A percentile compares a stretch with the other conserved stretches of the same genome.
phyloP scores from a whole-genome alignment of 2,329 filamentous ascomycete species.

The Aspergillus fumigatiaffinis region DNA sequence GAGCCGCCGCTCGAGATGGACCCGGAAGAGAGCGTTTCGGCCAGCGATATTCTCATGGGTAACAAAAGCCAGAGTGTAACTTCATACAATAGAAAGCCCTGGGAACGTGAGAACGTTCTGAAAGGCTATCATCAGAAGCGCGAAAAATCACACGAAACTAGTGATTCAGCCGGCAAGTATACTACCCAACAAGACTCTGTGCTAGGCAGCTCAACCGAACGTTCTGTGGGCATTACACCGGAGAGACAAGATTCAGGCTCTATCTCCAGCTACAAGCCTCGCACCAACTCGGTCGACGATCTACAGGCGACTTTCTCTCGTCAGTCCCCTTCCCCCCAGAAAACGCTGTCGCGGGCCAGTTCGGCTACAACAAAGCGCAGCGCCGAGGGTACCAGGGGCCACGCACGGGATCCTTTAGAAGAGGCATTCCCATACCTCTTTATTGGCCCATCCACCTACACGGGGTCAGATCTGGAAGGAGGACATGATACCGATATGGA shows the following conservation, averaged over 20 bases:
- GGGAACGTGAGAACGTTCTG: slow-evolving; percentile 49
- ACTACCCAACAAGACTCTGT: slow-evolving; percentile 10
- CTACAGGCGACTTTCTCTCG: slow-evolving; percentile 14
- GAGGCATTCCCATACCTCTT: slow-evolving; percentile 68
- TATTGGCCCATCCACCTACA: slow-evolving; percentile 61
- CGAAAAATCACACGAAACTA: slow-evolving; percentile 10
- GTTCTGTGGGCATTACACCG: slow-evolving; percentile 14
- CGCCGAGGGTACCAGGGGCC: slow-evolving; percentile 51
- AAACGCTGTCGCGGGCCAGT: slow-evolving; percentile 26
- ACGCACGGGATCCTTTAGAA: slow-evolving; percentile 61
- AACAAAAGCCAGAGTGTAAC: slow-evolving; percentile 35
- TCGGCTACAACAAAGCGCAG: slow-evolving; percentile 34
- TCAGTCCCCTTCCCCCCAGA: slow-evolving; percentile 26
- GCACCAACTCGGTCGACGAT: slow-evolving; percentile 15
- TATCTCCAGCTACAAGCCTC: slow-evolving; percentile 18
- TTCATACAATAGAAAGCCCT: slow-evolving; percentile 47
- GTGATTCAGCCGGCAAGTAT: slow-evolving; percentile 14
- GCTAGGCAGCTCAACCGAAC: slow-evolving; percentile 11
- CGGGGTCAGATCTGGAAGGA: slow-evolving; percentile 24
- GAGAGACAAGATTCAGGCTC: slow-evolving; percentile 25
- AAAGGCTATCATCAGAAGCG: slow-evolving; percentile 48
- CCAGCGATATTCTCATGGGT: slow-evolving; percentile 14
- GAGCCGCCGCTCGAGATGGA: slow-evolving; percentile 55
- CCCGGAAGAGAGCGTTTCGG: slow-evolving; percentile 28
- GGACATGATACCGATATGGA: slow-evolving; percentile 6